Percentiles rank a stretch among this genome's conserved stretches.
These are phyloP conservation scores for Suillus subalutaceus DNA, from an alignment of 768 basidiomycete species.

Conservation along the genomic window DNA sequence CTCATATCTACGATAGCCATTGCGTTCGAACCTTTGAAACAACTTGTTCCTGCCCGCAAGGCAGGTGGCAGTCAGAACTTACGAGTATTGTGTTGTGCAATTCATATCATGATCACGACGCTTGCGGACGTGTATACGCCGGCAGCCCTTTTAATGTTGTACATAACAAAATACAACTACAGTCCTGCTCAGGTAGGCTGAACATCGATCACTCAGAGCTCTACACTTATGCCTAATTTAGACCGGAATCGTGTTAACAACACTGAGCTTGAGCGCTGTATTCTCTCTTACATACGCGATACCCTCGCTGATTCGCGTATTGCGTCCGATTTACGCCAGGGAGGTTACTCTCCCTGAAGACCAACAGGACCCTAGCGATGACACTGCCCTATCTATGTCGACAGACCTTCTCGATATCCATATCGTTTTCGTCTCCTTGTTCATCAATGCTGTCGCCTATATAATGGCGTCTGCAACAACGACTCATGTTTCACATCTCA, in stretches of 20 bases:
- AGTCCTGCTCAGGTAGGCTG: slow-evolving; percentile 29
- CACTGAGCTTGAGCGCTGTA: slow-evolving; percentile 18
- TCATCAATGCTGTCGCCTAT: slow-evolving; percentile 16
- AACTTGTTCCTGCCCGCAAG: slow-evolving; percentile 23
- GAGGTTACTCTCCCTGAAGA: background rate
- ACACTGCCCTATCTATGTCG: slow-evolving; percentile 10
- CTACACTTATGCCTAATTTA: slow-evolving; percentile 10
- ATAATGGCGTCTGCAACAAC: slow-evolving; percentile 19
- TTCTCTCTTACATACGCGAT: slow-evolving; percentile 23
- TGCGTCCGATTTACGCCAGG: slow-evolving; percentile 30
- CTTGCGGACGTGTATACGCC: slow-evolving; percentile 19
- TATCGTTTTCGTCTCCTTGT: slow-evolving; percentile 24
- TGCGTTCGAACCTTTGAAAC: slow-evolving; percentile 28
- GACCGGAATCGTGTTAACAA: slow-evolving; percentile 33
- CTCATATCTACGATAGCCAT: slow-evolving; percentile 7
- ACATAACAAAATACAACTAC: slow-evolving; percentile 29
- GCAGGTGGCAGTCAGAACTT: slow-evolving; percentile 26
- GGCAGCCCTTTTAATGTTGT: slow-evolving; percentile 25
- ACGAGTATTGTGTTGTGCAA: slow-evolving; percentile 33
- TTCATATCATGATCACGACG: slow-evolving; percentile 27
- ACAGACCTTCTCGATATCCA: slow-evolving; percentile 35
- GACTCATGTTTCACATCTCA: slow-evolving; percentile 12
- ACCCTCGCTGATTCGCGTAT: slow-evolving; percentile 25
- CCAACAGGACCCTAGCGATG: background rate
- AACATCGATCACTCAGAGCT: background rate